Conservation (phyloP, 139 green algal species). For the Pseudopediastrum boryanum region DNA sequence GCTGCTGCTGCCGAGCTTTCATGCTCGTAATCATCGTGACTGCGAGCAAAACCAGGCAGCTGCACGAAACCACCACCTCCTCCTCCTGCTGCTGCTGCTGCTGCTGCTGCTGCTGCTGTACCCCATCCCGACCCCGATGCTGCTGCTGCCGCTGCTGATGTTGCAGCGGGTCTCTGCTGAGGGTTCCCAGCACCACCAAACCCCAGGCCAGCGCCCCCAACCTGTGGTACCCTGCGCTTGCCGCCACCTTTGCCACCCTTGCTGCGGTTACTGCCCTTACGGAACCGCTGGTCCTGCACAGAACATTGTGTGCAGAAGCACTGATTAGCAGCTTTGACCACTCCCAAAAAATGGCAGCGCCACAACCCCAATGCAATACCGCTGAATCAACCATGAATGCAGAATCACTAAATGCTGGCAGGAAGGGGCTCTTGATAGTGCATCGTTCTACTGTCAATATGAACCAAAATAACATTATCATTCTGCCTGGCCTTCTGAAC, state of each 20-base stretch:
- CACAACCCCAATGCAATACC: neutral
- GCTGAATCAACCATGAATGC: neutral
- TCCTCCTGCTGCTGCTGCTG: neutral
- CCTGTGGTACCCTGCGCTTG: slow-evolving; percentile 28
- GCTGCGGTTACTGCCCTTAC: slow-evolving; percentile 37
- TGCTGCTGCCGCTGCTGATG: slow-evolving; percentile 8
- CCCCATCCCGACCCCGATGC: neutral
- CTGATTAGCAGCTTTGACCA: neutral
- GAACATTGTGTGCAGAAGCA: neutral
- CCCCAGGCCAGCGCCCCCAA: slow-evolving; percentile 73
- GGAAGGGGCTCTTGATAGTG: too few relatives aligned
- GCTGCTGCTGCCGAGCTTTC: slow-evolving; percentile 45
- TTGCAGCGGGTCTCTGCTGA: neutral
- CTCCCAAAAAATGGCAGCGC: neutral
- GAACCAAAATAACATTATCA: too few relatives aligned
- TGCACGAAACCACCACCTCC: slow-evolving; percentile 45
- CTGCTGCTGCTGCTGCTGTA: neutral
- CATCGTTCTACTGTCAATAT: neutral
- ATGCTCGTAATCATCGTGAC: slow-evolving; percentile 47
- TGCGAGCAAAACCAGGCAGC: slow-evolving; percentile 53
- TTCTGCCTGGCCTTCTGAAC: too few relatives aligned
- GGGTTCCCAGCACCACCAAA: slow-evolving; percentile 58
- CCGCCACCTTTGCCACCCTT: slow-evolving; percentile 36
- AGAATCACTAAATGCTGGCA: neutral
- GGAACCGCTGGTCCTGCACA: slow-evolving; percentile 49